Conservation (phyloP, 108 stramenopile species). For the Discostella stelligeroides region DNA sequence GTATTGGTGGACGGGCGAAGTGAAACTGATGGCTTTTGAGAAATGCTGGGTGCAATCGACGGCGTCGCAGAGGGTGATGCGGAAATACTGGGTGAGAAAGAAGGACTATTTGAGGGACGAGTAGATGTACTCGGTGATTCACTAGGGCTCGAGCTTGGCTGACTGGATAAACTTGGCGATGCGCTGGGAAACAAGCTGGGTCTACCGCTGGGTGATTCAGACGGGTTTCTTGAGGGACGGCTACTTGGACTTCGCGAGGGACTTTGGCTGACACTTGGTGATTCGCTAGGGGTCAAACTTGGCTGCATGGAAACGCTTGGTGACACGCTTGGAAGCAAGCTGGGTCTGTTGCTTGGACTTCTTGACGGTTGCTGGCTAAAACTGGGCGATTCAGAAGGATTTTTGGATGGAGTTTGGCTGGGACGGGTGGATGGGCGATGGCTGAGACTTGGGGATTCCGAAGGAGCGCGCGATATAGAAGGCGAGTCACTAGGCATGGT, state of each 20-base stretch:
- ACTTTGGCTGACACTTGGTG: background rate
- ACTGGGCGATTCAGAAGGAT: constrained; percentile 2
- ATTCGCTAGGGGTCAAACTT: no score
- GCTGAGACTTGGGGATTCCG: background rate
- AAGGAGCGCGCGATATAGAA: background rate
- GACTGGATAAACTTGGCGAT: background rate
- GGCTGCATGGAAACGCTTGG: no score
- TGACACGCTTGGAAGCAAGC: no score
- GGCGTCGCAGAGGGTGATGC: no score
- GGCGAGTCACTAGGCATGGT: background rate
- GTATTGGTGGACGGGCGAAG: background rate
- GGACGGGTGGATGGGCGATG: constrained; percentile 5
- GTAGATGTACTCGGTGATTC: no score
- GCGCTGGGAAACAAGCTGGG: constrained; percentile 1
- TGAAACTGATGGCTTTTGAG: constrained; percentile 2
- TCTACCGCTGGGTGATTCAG: background rate
- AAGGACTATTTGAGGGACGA: background rate
- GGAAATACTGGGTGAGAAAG: constrained; percentile 10
- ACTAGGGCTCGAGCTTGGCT: no score
- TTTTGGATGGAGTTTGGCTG: background rate
- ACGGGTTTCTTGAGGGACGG: background rate
- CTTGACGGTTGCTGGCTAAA: background rate
- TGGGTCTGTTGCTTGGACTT: background rate
- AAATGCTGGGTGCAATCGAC: no score
- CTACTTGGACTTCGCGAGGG: background rate